These are phyloP conservation scores for Phytophthora foliorum DNA, from an alignment of 352 stramenopile species.

Conservation along the genomic window DNA sequence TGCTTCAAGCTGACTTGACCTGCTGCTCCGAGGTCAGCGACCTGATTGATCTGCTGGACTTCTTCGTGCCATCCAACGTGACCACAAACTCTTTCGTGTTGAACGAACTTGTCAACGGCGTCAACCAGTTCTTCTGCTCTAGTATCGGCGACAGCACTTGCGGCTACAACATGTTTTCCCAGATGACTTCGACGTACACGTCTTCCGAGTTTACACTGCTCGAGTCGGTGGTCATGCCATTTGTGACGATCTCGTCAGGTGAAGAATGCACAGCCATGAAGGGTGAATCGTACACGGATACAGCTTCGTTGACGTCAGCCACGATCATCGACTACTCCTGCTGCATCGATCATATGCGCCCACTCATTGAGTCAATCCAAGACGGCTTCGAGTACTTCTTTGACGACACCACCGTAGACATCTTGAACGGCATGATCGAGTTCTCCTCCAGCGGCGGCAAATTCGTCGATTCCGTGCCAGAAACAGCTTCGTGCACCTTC, in stretches of 20 bases:
- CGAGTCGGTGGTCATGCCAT: conserved; percentile 56
- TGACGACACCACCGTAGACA: conserved; percentile 44
- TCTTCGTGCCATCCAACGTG: conserved; percentile 53
- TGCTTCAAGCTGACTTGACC: conserved; percentile 40
- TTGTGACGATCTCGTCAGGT: conserved; percentile 47
- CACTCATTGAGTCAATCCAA: conserved; percentile 54
- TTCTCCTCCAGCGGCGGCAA: conserved; percentile 37
- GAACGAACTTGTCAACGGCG: conserved; percentile 54
- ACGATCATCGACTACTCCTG: conserved; percentile 56
- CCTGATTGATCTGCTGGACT: conserved; percentile 51
- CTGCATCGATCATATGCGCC: conserved; percentile 52
- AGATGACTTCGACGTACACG: conserved; percentile 56
- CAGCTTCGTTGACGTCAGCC: conserved; percentile 40
- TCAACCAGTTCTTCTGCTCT: conserved; percentile 61
- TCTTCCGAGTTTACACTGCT: conserved; percentile 47
- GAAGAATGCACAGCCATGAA: conserved; percentile 53
- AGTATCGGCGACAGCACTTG: conserved; percentile 44
- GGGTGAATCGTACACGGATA: conserved; percentile 49
- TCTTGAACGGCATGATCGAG: conserved; percentile 60
- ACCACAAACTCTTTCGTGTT: conserved; percentile 53
- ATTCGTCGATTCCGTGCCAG: conserved; percentile 52
- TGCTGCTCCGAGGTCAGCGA: conserved; percentile 60
- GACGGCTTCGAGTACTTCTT: conserved; percentile 50
- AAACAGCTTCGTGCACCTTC: conserved; percentile 44
- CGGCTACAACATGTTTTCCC: conserved; percentile 48